Conservation (phyloP, 2,329 filamentous ascomycete genomes). For the Penicillium sp. region DNA sequence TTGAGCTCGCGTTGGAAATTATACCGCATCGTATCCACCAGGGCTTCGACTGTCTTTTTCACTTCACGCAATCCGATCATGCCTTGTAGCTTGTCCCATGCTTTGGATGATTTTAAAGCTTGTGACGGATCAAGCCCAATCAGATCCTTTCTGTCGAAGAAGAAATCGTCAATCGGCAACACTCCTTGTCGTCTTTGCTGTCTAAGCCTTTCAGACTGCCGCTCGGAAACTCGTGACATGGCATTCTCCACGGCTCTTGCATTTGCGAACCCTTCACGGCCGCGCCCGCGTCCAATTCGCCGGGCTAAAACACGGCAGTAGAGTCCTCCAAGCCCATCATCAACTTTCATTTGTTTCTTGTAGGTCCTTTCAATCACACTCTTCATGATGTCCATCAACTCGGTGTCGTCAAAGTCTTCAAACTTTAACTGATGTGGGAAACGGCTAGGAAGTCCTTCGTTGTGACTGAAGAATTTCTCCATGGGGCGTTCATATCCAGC, state of each 20-base stretch:
- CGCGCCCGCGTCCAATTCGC: slow-evolving; percentile 63
- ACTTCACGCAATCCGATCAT: slow-evolving; percentile 63
- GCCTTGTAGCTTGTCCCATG: slow-evolving; percentile 60
- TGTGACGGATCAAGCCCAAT: slow-evolving; percentile 67
- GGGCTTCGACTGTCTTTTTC: slow-evolving; percentile 59
- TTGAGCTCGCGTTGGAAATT: slow-evolving; percentile 68
- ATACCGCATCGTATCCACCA: slow-evolving; percentile 62
- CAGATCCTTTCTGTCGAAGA: slow-evolving; percentile 67
- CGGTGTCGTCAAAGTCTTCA: slow-evolving; percentile 66
- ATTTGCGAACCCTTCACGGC: slow-evolving; percentile 70
- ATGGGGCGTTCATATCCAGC: slow-evolving; percentile 74
- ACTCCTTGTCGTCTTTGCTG: slow-evolving; percentile 46
- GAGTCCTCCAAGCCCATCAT: slow-evolving; percentile 60
- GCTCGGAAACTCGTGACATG: slow-evolving; percentile 54
- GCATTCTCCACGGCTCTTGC: slow-evolving; percentile 68
- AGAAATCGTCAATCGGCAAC: slow-evolving; percentile 56
- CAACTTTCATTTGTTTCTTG: slow-evolving; percentile 56
- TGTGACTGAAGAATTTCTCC: slow-evolving; percentile 75
- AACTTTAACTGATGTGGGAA: slow-evolving; percentile 69
- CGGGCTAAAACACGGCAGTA: slow-evolving; percentile 65
- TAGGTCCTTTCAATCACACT: slow-evolving; percentile 59
- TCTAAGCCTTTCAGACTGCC: slow-evolving; percentile 60
- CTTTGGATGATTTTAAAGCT: slow-evolving; percentile 53
- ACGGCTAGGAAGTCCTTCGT: slow-evolving; percentile 68
- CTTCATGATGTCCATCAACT: slow-evolving; percentile 64